These are phyloP conservation scores for Apium graveolens DNA, from an alignment of 129 eudicot genomes.

Conservation along the genomic window DNA sequence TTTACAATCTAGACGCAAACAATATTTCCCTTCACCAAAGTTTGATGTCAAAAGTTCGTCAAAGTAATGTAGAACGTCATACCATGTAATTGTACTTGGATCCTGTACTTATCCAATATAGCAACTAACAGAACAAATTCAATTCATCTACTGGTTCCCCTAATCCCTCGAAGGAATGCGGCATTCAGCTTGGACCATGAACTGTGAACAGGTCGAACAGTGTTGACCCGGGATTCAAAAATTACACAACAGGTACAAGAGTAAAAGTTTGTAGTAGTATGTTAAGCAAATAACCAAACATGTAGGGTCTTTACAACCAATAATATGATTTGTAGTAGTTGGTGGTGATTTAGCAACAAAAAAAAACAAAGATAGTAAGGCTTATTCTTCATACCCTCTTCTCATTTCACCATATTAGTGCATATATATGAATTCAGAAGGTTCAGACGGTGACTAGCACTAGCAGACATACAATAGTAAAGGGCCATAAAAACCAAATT, in stretches of 20 bases:
- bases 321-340: too few relatives aligned
- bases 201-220: not conserved
- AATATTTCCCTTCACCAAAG: not conserved
- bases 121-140: not conserved
- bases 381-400: not conserved
- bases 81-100: not conserved
- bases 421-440: not conserved
- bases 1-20: not conserved
- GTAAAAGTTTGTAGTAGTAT: not conserved
- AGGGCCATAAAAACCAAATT: not conserved
- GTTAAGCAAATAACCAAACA: not conserved
- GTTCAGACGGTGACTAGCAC: slow-evolving; percentile 1
- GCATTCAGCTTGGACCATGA: not conserved
- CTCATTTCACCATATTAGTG: not conserved
- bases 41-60: not conserved
- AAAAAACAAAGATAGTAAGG: not conserved
- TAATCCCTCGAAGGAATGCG: too few relatives aligned
- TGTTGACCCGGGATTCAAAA: not conserved
- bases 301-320: not conserved
- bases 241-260: not conserved
- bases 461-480: not conserved
- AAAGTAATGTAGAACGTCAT: not conserved
- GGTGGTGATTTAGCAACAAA: too few relatives aligned
- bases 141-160: not conserved
- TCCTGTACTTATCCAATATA: not conserved